These are phyloP conservation scores for Persicaria tinctoria DNA, from an alignment of 148 eudicot species.

Conservation along the genomic window DNA sequence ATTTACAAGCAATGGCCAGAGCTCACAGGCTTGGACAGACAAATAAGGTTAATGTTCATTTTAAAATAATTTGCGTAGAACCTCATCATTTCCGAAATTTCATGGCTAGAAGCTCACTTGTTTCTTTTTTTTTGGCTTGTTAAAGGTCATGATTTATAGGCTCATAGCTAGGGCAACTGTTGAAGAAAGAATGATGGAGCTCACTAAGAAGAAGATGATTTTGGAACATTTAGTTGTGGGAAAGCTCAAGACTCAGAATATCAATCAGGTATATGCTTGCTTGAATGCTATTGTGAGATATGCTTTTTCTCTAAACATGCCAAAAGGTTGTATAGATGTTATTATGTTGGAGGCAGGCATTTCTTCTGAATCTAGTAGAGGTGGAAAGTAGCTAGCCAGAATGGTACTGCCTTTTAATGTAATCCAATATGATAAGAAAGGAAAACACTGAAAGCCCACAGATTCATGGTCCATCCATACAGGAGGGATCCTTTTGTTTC, in stretches of 20 bases:
- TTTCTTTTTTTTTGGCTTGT: constrained; percentile 5
- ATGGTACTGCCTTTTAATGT: background rate
- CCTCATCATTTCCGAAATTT: background rate
- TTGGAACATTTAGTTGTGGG: constrained; percentile 98
- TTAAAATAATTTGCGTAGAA: background rate
- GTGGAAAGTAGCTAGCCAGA: background rate
- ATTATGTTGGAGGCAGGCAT: background rate
- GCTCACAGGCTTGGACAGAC: constrained; percentile 98
- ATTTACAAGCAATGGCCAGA: constrained; percentile 99
- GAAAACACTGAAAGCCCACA: background rate
- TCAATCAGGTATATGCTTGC: constrained; percentile 61
- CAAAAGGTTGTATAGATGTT: background rate
- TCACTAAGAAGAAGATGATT: constrained; percentile 98
- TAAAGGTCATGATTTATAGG: constrained; percentile 95
- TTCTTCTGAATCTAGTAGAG: background rate
- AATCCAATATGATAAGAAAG: background rate
- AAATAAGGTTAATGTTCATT: constrained; percentile 54
- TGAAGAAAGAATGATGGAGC: constrained; percentile 99
- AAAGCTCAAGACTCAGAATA: constrained; percentile 84
- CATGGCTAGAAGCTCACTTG: background rate
- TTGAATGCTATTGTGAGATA: background rate
- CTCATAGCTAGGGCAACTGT: constrained; percentile 89
- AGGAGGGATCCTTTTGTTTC: background rate
- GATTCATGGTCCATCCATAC: background rate
- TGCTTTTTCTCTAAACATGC: background rate